Evolutionary conservation across 768 basidiomycete genomes (phyloP).

Genomic region (Lentinula lateritia): DNA sequence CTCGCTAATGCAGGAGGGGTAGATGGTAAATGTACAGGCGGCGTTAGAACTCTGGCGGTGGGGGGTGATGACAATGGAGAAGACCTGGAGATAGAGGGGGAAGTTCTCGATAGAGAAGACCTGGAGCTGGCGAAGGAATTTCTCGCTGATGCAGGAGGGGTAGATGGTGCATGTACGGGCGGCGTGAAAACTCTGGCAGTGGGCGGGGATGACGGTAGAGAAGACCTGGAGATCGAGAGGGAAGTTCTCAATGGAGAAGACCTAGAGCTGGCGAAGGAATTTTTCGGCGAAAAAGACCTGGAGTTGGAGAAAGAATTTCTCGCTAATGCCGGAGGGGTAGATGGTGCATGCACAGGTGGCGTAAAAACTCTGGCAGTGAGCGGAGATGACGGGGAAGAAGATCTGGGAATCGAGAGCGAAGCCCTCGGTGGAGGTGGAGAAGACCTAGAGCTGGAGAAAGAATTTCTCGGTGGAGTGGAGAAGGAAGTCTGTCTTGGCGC

Average conservation of each 20-base stretch:
- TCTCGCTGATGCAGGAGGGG: neutral
- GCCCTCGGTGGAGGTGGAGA: neutral
- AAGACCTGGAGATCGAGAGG: neutral
- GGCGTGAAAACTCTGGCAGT: neutral
- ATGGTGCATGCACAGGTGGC: neutral
- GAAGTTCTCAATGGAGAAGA: constrained; percentile 4
- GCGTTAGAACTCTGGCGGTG: neutral
- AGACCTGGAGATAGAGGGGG: neutral
- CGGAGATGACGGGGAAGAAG: neutral
- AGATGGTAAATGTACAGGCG: neutral
- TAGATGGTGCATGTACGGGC: neutral
- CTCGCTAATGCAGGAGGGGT: neutral
- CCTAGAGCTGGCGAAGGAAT: neutral
- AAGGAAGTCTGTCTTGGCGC: neutral
- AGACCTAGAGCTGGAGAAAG: neutral
- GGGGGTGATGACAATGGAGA: neutral
- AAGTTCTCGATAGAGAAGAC: constrained; percentile 10
- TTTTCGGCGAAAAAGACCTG: too few relatives aligned
- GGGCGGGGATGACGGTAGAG: neutral
- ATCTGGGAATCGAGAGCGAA: neutral
- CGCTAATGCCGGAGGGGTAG: neutral
- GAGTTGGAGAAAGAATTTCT: constrained; percentile 15
- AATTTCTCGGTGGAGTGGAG: constrained; percentile 1
- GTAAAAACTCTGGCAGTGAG: neutral
- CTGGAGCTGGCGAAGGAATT: constrained; percentile 12